Evolutionary conservation across 2,329 filamentous ascomycete genomes (phyloP), one percentile per base, ranked within the genome.

Genomic region (Teratosphaeria pseudoeucalypti): DNA sequence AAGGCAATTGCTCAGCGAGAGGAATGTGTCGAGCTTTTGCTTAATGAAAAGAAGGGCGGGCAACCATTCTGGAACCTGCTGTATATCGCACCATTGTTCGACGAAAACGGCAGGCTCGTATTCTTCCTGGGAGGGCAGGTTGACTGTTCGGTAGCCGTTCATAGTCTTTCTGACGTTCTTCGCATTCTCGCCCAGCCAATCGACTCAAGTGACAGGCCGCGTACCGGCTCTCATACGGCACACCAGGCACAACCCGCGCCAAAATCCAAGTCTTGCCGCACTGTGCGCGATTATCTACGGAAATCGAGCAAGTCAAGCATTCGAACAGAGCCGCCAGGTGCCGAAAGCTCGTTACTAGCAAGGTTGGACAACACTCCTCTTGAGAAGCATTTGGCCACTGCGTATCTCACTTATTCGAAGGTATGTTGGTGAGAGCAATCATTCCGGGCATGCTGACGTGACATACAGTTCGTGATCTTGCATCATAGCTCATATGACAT

Each of bases 111-210:
- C 2, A 76, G 76, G 7, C 69, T 81, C 1, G 74, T 73, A 0
- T 83, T 79, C 68, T 82, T 80, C 64, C 74, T 86, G 16, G 82
- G 81, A 0, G 82, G 78, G 0, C 81, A 85, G 62, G 77, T 85
- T 57, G 81, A 85, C 62, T 78, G 83, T 14, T 83, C 81, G 0
- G 80, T 80, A 2, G 78, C 77, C 0, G 75, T 84, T 37, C 77
- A 78, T 58, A 77, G 73, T 56, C 74, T 75, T 34, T 75, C 76
- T 4, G 82, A 84, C 60, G 74, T 84, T 6, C 61, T 85, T 53
- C 75, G 74, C 6, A 72, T 83, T 6, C 66, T 85, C 14, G 56
- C 53, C 6, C 58, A 58, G 32, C 60, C 63, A 29, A 54, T 23
- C 43, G 43, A 49, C 43, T 23, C 6, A 5, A 6, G 16, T 49